Conservation (phyloP, 192 early-diverging fungal species). For the Dispira simplex region DNA sequence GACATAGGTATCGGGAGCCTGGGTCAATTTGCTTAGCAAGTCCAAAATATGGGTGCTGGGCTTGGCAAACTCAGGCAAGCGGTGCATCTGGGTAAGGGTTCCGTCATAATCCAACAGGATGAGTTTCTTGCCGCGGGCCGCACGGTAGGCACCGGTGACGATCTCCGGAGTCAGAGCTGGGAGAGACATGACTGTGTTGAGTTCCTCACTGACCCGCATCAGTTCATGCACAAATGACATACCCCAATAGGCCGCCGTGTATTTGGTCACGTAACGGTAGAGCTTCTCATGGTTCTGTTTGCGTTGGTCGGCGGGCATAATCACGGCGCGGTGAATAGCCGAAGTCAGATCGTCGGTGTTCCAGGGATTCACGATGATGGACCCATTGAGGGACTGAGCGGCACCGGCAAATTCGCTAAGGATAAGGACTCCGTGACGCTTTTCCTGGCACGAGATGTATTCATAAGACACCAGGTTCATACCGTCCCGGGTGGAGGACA, state of each 20-base stretch:
- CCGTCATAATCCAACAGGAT: slow-evolving; percentile 96
- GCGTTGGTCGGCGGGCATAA: slow-evolving; percentile 71
- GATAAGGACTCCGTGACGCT: slow-evolving; percentile 87
- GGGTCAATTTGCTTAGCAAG: slow-evolving; percentile 48
- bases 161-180: slow-evolving; percentile 18
- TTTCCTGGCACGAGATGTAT: slow-evolving; percentile 83
- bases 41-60: slow-evolving; percentile 61
- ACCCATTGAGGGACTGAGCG: slow-evolving; percentile 93
- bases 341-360: slow-evolving; percentile 90
- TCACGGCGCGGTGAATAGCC: slow-evolving; percentile 81
- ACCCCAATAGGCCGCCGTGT: slow-evolving; percentile 98
- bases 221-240: slow-evolving; percentile 85
- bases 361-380: slow-evolving; percentile 99
- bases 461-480: slow-evolving; percentile 99
- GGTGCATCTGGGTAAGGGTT: slow-evolving; percentile 73
- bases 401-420: slow-evolving; percentile 98
- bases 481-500: slow-evolving; percentile 96
- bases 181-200: slow-evolving; percentile 25
- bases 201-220: slow-evolving; percentile 33
- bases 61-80: slow-evolving; percentile 85
- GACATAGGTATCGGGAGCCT: slow-evolving; percentile 74
- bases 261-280: slow-evolving; percentile 87
- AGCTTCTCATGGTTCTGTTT: slow-evolving; percentile 81
- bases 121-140: slow-evolving; percentile 26
- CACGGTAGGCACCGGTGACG: slow-evolving; percentile 1